phyloP scores from a whole-genome alignment of 768 basidiomycete species.

The Myochromella boudieri region DNA sequence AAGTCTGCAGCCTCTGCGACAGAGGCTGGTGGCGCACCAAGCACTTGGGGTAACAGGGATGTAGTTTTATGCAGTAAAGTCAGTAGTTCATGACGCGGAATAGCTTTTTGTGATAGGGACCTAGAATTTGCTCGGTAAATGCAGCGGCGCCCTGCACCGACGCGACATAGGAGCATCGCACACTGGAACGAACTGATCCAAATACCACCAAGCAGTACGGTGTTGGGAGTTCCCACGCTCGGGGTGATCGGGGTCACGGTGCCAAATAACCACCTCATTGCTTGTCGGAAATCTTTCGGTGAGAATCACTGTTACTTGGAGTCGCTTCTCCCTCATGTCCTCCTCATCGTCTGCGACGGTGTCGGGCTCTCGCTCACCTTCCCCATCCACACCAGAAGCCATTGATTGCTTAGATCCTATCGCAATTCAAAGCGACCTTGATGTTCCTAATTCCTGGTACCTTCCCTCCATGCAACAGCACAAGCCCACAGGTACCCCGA shows the following conservation, averaged over 20 bases:
- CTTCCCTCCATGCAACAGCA: constrained; percentile 39
- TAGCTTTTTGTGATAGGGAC: neutral
- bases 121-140: constrained; percentile 2
- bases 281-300: constrained; percentile 6
- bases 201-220: neutral
- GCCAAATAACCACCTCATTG: constrained; percentile 10
- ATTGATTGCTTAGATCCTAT: constrained; percentile 53
- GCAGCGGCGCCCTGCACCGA: constrained; percentile 3
- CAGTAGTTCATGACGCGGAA: constrained; percentile 28
- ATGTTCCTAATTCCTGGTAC: constrained; percentile 59
- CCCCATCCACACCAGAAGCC: constrained; percentile 68
- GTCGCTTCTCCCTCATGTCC: constrained; percentile 46
- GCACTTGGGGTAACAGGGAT: constrained; percentile 44
- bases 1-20: constrained; percentile 32
- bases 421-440: constrained; percentile 47
- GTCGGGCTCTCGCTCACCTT: constrained; percentile 66
- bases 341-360: constrained; percentile 58
- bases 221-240: too few relatives aligned
- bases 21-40: constrained; percentile 16
- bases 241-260: constrained; percentile 14
- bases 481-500: constrained; percentile 36
- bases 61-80: constrained; percentile 51
- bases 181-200: too few relatives aligned
- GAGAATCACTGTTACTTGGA: too few relatives aligned
- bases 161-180: constrained; percentile 19